phyloP scores from a whole-genome alignment of 495 filamentous ascomycete species.

The Parathielavia appendiculata region DNA sequence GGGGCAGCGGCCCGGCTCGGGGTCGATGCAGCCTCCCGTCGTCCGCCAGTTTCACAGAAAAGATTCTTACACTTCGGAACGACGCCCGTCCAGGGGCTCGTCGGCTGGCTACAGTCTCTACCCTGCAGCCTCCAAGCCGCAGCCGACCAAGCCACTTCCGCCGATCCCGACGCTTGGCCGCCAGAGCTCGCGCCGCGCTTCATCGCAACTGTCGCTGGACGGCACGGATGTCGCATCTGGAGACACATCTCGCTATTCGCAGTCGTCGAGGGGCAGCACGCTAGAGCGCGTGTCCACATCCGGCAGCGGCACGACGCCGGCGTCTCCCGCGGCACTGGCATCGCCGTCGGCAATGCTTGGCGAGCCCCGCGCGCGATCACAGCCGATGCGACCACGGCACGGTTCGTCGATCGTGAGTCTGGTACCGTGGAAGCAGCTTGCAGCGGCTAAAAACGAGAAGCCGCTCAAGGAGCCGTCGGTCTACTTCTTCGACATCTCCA shows the following conservation, averaged over 20 bases:
- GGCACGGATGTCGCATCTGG: constrained; percentile 16
- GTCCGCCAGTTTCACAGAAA: constrained; percentile 16
- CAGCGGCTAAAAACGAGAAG: constrained; percentile 23
- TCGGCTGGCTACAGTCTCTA: constrained; percentile 26
- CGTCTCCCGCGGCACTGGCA: background rate
- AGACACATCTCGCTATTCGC: constrained; percentile 16
- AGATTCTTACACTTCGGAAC: constrained; percentile 23
- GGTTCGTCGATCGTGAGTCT: constrained; percentile 15
- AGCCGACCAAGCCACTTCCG: constrained; percentile 26
- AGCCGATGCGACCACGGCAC: constrained; percentile 11
- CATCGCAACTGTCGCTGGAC: constrained; percentile 22
- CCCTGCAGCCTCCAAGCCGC: constrained; percentile 19
- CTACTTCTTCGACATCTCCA: constrained; percentile 31
- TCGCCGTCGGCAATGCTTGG: constrained; percentile 5
- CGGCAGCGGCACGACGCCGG: constrained; percentile 2
- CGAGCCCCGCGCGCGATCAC: constrained; percentile 5
- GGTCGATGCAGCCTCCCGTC: constrained; percentile 9
- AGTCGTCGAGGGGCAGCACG: constrained; percentile 12
- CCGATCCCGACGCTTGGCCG: constrained; percentile 16
- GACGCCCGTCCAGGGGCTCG: constrained; percentile 23
- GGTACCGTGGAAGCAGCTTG: constrained; percentile 28
- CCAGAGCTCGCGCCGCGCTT: constrained; percentile 18
- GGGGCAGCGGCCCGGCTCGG: background rate
- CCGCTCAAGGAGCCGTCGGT: constrained; percentile 27
- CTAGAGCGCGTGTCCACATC: constrained; percentile 11